phyloP scores from a whole-genome alignment of 2,329 filamentous ascomycete species.

The Diaporthe citriasiana region DNA sequence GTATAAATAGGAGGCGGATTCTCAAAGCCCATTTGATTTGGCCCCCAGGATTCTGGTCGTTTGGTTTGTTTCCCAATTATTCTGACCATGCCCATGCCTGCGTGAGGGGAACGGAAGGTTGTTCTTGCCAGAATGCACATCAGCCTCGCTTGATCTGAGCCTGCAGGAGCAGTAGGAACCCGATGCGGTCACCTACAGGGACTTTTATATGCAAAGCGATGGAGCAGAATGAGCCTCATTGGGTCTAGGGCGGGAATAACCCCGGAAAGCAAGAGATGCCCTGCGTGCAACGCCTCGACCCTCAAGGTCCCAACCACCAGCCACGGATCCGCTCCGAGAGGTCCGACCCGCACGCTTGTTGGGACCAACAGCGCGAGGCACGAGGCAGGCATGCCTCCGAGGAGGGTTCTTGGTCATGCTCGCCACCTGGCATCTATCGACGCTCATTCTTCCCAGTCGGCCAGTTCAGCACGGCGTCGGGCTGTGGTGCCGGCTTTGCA shows the following conservation, averaged over 20 bases:
- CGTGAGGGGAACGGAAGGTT: neutral
- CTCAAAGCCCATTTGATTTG: neutral
- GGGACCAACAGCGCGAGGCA: neutral
- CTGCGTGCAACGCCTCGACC: slow-evolving; percentile 2
- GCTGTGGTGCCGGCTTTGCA: neutral
- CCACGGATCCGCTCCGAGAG: slow-evolving; percentile 14
- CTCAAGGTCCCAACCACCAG: neutral
- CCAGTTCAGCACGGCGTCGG: neutral
- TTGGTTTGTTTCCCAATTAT: neutral
- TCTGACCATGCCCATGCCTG: neutral
- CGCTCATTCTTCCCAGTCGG: neutral
- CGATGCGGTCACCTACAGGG: slow-evolving; percentile 21
- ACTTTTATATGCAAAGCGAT: slow-evolving; percentile 15
- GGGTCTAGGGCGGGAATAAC: neutral
- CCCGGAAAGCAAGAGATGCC: slow-evolving; percentile 1
- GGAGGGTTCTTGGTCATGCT: too few relatives aligned
- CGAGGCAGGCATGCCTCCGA: neutral
- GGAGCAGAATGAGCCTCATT: neutral
- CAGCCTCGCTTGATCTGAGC: neutral
- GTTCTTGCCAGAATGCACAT: neutral
- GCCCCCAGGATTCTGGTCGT: neutral
- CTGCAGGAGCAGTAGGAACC: neutral
- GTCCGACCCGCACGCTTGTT: neutral
- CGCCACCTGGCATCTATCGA: neutral
- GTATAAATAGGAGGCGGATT: neutral